Base-by-base conservation (phyloP, 1,284 basidiomycete genomes). In the Trametes polyzona region DNA sequence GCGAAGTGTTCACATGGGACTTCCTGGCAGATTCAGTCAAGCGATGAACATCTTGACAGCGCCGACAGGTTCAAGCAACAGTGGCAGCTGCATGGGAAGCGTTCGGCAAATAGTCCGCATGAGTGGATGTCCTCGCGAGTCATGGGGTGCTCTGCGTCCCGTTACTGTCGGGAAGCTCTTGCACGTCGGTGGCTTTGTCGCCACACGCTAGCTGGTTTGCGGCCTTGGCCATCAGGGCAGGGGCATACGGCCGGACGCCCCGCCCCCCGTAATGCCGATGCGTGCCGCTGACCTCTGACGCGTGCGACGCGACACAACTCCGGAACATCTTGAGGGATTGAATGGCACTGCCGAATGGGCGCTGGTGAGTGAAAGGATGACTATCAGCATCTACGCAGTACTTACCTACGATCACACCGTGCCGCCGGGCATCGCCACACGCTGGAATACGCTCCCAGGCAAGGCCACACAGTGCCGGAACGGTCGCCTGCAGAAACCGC, bases 371-470 rank as follows among this genome's bases (percentile, higher is more conserved):
- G n/a, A n/a, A n/a, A n/a, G 26, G 24, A 14, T 14, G 24, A 26
- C 24, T 42, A 52, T 52, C 51, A 52, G 29, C 27, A 43, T 44
- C 51, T 43, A 35, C 51, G 51, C 51, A 52, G 51, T 36, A 19
- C 50, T 23, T 52, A 36, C 41, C 50, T 42, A 44, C 42, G 42
- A 44, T 52, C 51, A 47, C 35, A 46, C n/a, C 23, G 33, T 23
- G 17, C 33, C 35, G 16, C 26, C 24, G 23, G 4, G 51, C 51
- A 52, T 29, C 42, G 51, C 51, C 51, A 52, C 51, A 40, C 23
- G 7, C 9, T n/a, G 35, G 27, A 7, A 32, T 17, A 16, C 23
- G 7, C 26, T 17, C 7, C 19, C 29, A 8, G 17, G n/a, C 39
- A 16, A 27, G n/a, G 35, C 30, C 46, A 37, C n/a, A 8, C 21